Evolutionary conservation across 116 monocot species (phyloP), one percentile per base, ranked within the genome.

Genomic region (Cymodocea nodosa): DNA sequence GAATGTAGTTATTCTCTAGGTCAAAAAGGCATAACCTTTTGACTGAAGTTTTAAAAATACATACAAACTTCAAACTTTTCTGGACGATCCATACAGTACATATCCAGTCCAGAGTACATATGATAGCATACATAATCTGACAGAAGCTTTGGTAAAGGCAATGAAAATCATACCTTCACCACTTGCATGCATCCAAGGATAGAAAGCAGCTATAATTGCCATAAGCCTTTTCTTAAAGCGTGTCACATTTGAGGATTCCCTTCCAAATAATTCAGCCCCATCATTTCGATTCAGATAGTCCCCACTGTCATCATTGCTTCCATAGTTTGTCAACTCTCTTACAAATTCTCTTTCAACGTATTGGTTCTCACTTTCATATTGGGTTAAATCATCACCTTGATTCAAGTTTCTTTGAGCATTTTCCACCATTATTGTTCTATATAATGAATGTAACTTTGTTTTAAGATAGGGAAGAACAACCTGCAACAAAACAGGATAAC

Each of bases 101-200:
- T 30, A 30, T 30, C 2, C 11, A 44, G 11, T 8, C 3, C 11
- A 2, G 6, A 8, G 11, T 44, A 44, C 44, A 44, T 44, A 44
- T 44, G 11, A 44, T 44, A 44, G 11, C 6, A 44, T 44, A 8
- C 0, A 44, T 3, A 44, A 4, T 6, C 30, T 30, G 30, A 30
- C 30, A 30, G 44, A 6, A 44, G 44, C 44, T 44, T 11, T 11
- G 11, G 44, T 44, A 44, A 44, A 11, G 7, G 20, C 10, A 23
- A 22, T 22, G 30, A 56, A 56, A 37, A 37, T 62, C 6, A 19
- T 13, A 95, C 95, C 95, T 85, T 95, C 95, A 78, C 78, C 87
- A 35, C 85, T 87, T 66, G 87, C 90, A 87, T 95, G 95, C 67
- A 95, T 81, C 87, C 84, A 90, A 67, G 95, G 95, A 78, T 95